Evolutionary conservation across 2,329 filamentous ascomycete species (phyloP).

Genomic region (Ascochyta lentis): DNA sequence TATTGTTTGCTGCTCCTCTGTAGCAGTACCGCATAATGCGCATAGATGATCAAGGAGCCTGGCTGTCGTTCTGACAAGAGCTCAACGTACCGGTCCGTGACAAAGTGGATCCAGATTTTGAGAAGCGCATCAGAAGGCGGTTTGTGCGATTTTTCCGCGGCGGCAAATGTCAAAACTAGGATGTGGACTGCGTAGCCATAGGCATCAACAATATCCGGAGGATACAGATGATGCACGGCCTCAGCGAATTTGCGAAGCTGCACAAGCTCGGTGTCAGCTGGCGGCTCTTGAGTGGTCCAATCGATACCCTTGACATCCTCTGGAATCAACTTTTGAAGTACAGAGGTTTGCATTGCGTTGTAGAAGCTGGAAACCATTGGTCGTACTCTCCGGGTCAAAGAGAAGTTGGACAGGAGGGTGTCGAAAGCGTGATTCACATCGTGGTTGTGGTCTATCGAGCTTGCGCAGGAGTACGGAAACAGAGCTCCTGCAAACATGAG

Average conservation of each 20-base stretch:
- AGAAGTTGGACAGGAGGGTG: slow-evolving; percentile 31
- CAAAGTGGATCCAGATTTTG: slow-evolving; percentile 37
- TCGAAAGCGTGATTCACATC: slow-evolving; percentile 28
- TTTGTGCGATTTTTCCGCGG: slow-evolving; percentile 16
- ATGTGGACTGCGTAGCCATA: slow-evolving; percentile 33
- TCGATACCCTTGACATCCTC: slow-evolving; percentile 27
- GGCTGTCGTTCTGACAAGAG: slow-evolving; percentile 39
- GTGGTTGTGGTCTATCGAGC: slow-evolving; percentile 18
- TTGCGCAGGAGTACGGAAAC: slow-evolving; percentile 34
- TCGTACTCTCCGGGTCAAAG: slow-evolving; percentile 30
- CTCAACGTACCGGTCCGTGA: slow-evolving; percentile 36
- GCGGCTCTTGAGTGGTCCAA: slow-evolving; percentile 24
- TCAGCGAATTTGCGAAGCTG: slow-evolving; percentile 35
- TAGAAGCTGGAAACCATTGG: slow-evolving; percentile 35
- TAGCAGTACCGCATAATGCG: slow-evolving; percentile 46
- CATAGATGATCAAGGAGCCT: slow-evolving; percentile 45
- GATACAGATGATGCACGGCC: slow-evolving; percentile 33
- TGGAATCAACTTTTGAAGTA: slow-evolving; percentile 28
- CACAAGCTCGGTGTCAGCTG: slow-evolving; percentile 28
- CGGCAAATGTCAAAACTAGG: slow-evolving; percentile 30
- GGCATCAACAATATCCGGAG: slow-evolving; percentile 37
- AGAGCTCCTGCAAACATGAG: slow-evolving; percentile 29
- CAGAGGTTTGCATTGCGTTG: slow-evolving; percentile 6
- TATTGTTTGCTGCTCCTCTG: slow-evolving; percentile 24
- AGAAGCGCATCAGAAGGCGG: slow-evolving; percentile 34